Evolutionary conservation across 208 protist genomes (phyloP), one percentile per base, ranked within the genome.

Genomic region (Porcisia deanei): DNA sequence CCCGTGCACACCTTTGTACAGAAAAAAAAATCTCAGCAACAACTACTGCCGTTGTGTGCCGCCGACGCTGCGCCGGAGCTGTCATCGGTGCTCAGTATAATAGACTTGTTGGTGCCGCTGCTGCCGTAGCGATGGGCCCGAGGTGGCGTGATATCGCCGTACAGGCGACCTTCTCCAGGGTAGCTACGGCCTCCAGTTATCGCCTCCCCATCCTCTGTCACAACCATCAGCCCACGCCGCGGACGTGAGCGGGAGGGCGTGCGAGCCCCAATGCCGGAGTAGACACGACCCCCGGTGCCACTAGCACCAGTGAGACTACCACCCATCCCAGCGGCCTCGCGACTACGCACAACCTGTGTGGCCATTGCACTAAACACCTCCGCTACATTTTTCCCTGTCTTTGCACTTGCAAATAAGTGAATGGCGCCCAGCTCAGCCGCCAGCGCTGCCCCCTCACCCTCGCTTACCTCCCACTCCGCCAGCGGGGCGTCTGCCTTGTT

Each of bases 401-500:
- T 93, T 45, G 91, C 92, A 69, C 88, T 95, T 20, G 84, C 90
- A 41, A 75, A 83, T 65, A 96, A 86, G 74, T 94, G 90, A 57
- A 60, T n/a, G n/a, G 91, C 92, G 30, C 80, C 83, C 9, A 90
- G 75, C 63, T 87, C 72, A 14, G 74, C 80, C n/a, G 91, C 91
- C 65, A 94, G 91, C 57, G 80, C 82, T 7, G 87, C 60, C 18
- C 88, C 96, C 54, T 91, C 85, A 34, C 85, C 85, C 71, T 88
- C 73, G 53, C 71, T 80, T 39, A 99, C 92, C 63, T 94, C 88
- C 67, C 90, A 80, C 47, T 91, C 79, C 75, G 85, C 82, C n/a
- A 88, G 86, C 5, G 78, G 47, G 0, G 93, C 74, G 85, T 99
- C 98, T 49, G 76, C 74, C 79, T 99, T 99, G 88, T 99, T 99